Percentiles rank a stretch among this genome's conserved stretches.
phyloP scores from a whole-genome alignment of 164 flowering plant species.

The Santalum album region DNA sequence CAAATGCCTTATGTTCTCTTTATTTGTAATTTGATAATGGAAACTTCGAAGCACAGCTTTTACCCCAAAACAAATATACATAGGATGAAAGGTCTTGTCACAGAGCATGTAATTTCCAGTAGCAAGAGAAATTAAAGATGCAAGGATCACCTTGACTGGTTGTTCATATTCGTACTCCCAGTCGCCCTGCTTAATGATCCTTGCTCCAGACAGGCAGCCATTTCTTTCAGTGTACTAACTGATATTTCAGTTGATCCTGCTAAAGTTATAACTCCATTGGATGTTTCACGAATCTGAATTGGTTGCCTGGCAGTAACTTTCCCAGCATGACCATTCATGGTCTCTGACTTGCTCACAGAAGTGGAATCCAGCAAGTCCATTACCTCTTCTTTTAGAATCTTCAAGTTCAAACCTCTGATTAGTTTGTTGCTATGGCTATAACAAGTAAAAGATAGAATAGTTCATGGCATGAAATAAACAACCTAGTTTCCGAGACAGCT shows the following conservation, averaged over 20 bases:
- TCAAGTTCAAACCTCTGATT: neutral
- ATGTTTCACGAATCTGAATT: conserved; percentile 2
- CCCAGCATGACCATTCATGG: neutral
- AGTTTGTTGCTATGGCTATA: neutral
- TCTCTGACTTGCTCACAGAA: neutral
- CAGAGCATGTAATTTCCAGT: neutral
- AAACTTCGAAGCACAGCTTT: too few species aligned
- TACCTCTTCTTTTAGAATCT: conserved; percentile 3
- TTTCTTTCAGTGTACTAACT: neutral
- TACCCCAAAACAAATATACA: too few species aligned
- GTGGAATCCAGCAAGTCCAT: conserved; percentile 3
- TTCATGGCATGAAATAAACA: neutral
- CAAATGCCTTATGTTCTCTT: too few species aligned
- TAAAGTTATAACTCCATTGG: conserved; percentile 3
- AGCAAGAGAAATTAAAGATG: neutral
- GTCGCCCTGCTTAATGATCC: conserved; percentile 1
- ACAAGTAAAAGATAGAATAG: neutral
- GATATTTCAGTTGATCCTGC: conserved; percentile 3
- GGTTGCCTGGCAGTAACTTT: neutral
- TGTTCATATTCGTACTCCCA: conserved; percentile 4
- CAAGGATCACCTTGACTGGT: conserved; percentile 1
- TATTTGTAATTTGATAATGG: too few species aligned
- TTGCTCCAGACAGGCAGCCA: conserved; percentile 1
- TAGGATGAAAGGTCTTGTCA: neutral
- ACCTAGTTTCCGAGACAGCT: too few species aligned